A percentile compares a stretch with the other conserved stretches of the same genome.
Evolutionary conservation across 2,329 filamentous ascomycete species (phyloP).

Genomic region (Diaporthe amygdali): DNA sequence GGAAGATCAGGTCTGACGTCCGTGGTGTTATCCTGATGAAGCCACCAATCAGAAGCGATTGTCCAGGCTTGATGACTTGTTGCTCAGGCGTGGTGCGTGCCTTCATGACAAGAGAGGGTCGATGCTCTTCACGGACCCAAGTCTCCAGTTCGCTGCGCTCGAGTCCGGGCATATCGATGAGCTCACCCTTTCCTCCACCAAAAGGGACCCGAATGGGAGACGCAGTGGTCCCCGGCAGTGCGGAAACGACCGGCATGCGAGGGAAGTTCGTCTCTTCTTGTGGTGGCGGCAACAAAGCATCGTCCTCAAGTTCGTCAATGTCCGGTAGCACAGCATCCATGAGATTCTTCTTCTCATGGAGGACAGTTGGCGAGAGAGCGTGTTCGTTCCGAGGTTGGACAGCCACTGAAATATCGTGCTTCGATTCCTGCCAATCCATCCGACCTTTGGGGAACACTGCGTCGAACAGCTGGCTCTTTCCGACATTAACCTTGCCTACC

Average conservation of each 20-base stretch:
- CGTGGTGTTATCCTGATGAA: conserved; percentile 86
- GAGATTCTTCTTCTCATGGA: conserved; percentile 31
- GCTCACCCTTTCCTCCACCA: conserved; percentile 82
- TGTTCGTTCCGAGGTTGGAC: conserved; percentile 34
- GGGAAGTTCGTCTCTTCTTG: conserved; percentile 78
- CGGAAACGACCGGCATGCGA: conserved; percentile 83
- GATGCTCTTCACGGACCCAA: conserved; percentile 71
- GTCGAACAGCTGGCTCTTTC: conserved; percentile 91
- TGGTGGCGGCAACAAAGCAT: conserved; percentile 74
- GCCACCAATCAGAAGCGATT: conserved; percentile 84
- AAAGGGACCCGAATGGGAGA: conserved; percentile 94
- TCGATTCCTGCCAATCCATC: conserved; percentile 46
- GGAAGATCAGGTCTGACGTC: conserved; percentile 66
- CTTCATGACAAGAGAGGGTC: conserved; percentile 77
- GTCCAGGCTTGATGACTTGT: conserved; percentile 72
- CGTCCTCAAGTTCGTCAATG: conserved; percentile 41
- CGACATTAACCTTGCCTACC: conserved; percentile 97
- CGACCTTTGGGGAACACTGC: conserved; percentile 82
- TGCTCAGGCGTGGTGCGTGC: conserved; percentile 76
- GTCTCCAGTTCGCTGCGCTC: conserved; percentile 74
- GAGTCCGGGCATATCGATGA: conserved; percentile 91
- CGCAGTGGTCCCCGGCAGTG: conserved; percentile 90
- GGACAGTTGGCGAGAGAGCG: conserved; percentile 17
- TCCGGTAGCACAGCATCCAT: conserved; percentile 15
- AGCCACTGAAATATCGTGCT: conserved; percentile 41